A percentile compares a stretch with the other conserved stretches of the same genome.
phyloP scores from a whole-genome alignment of 2,329 filamentous ascomycete genomes.

The Ophiobolus disseminans region DNA sequence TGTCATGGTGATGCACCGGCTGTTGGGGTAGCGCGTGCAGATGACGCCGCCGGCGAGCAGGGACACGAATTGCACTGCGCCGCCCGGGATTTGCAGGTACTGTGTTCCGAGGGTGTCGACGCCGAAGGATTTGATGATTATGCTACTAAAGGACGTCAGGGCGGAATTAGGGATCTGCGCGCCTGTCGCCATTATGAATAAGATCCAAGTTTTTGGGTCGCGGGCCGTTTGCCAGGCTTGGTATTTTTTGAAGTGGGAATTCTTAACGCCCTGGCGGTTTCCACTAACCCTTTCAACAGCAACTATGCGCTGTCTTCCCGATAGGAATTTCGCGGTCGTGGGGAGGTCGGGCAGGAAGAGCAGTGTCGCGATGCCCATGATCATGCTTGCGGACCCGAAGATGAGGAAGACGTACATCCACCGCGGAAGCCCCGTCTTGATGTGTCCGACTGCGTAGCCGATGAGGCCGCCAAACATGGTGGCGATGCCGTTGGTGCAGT shows the following conservation, averaged over 20 bases:
- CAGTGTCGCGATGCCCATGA: slow-evolving; percentile 52
- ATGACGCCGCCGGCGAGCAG: slow-evolving; percentile 34
- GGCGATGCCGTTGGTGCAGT: slow-evolving; percentile 60
- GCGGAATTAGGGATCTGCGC: slow-evolving; percentile 65
- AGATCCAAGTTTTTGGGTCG: slow-evolving; percentile 51
- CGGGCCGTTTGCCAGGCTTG: slow-evolving; percentile 56
- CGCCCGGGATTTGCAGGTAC: slow-evolving; percentile 67
- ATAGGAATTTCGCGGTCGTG: slow-evolving; percentile 31
- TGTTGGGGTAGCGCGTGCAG: slow-evolving; percentile 22
- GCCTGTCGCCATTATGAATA: slow-evolving; percentile 52
- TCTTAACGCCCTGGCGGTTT: slow-evolving; percentile 60
- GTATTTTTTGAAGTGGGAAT: slow-evolving; percentile 54
- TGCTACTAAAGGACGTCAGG: slow-evolving; percentile 60
- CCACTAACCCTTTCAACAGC: slow-evolving; percentile 52
- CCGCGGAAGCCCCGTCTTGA: slow-evolving; percentile 49
- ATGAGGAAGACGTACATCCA: slow-evolving; percentile 65
- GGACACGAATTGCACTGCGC: slow-evolving; percentile 51
- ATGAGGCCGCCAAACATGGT: slow-evolving; percentile 65
- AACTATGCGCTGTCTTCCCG: slow-evolving; percentile 19
- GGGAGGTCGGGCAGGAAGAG: slow-evolving; percentile 61
- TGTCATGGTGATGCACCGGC: slow-evolving; percentile 30
- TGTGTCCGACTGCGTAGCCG: slow-evolving; percentile 66
- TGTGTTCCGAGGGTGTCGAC: slow-evolving; percentile 87
- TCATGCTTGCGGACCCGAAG: slow-evolving; percentile 49
- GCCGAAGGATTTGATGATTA: slow-evolving; percentile 71